Base-by-base conservation (phyloP, 2,329 filamentous ascomycete genomes). In the Phyllosticta citribraziliensis region DNA sequence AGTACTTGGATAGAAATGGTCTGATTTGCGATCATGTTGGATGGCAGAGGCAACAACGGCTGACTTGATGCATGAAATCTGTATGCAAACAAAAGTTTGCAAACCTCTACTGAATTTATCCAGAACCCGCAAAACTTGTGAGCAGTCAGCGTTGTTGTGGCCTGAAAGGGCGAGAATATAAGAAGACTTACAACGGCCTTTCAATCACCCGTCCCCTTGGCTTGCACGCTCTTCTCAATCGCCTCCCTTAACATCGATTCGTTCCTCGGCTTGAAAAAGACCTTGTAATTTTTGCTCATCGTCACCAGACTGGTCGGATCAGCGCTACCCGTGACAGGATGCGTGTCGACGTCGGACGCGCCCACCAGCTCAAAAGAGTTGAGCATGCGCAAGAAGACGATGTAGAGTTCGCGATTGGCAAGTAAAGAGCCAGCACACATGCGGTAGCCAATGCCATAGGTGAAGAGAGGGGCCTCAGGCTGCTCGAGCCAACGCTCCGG, bases 351-450 rank as follows among this genome's bases (percentile, higher is more conserved):
- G 6, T 60, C 52, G 51, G 81, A 80, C 57, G 78, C 72, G 63
- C 79, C 79, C 58, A 81, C 73, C 60, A 88, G 80, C 63, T 80
- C 79, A 70, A 87, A 86, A 66, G 81, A 82, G 69, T 80, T 84
- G 25, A 88, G 72, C 64, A 84, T 80, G 30, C 85, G 78, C 72
- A 87, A 78, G 67, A 84, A 87, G 11, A 85, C 76, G 10, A 87
- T 75, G 63, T 88, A 88, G 19, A 88, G 74, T 68, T 88, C 85
- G 1, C 84, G 76, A 66, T 87, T 87, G 11, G 84, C 84, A 2
- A 87, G 75, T 50, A 85, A 67, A 1, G 79, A 84, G 47, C 84
- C 85, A 0, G 84, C 84, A 64, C 85, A 88, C 85, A 88, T 88
- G 50, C 84, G 80, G 65, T 86, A 87, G 1, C 85, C 85, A 10